These are phyloP conservation scores for Termitomyces sp. DNA, from an alignment of 768 basidiomycete species.

Conservation along the genomic window DNA sequence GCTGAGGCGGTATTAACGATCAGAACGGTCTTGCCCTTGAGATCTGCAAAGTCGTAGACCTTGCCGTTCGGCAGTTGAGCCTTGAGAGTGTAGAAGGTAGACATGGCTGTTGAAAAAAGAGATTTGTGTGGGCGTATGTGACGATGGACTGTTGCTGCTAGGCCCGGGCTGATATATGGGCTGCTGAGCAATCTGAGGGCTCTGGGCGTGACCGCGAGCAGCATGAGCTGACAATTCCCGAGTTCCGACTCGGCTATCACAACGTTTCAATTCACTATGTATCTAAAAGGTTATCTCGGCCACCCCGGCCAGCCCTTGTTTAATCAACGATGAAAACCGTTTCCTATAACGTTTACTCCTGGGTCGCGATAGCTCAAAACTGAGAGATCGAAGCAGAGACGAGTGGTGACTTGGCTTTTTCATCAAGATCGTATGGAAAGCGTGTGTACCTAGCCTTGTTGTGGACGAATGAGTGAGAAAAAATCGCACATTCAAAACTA, in stretches of 20 bases:
- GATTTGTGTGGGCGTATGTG: slow-evolving; percentile 1
- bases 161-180: slow-evolving; percentile 11
- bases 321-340: slow-evolving; percentile 47
- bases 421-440: slow-evolving; percentile 68
- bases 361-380: slow-evolving; percentile 47
- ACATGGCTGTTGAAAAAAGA: slow-evolving; percentile 16
- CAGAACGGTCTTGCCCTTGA: slow-evolving; percentile 77
- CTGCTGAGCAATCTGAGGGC: slow-evolving; percentile 32
- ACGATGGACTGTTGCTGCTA: neutral
- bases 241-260: neutral
- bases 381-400: slow-evolving; percentile 46
- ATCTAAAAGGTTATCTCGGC: slow-evolving; percentile 21
- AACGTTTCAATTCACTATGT: too few relatives aligned
- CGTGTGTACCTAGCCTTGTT: slow-evolving; percentile 76
- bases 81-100: slow-evolving; percentile 65
- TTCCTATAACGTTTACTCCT: slow-evolving; percentile 41
- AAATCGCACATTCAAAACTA: slow-evolving; percentile 1
- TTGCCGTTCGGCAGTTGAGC: slow-evolving; percentile 58
- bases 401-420: slow-evolving; percentile 50
- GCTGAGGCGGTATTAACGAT: slow-evolving; percentile 78
- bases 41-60: slow-evolving; percentile 59
- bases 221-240: slow-evolving; percentile 5
- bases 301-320: slow-evolving; percentile 39
- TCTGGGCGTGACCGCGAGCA: slow-evolving; percentile 24
- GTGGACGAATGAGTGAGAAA: neutral